phyloP scores from a whole-genome alignment of 2,329 filamentous ascomycete species.

The Exophiala phaeomuriformis region DNA sequence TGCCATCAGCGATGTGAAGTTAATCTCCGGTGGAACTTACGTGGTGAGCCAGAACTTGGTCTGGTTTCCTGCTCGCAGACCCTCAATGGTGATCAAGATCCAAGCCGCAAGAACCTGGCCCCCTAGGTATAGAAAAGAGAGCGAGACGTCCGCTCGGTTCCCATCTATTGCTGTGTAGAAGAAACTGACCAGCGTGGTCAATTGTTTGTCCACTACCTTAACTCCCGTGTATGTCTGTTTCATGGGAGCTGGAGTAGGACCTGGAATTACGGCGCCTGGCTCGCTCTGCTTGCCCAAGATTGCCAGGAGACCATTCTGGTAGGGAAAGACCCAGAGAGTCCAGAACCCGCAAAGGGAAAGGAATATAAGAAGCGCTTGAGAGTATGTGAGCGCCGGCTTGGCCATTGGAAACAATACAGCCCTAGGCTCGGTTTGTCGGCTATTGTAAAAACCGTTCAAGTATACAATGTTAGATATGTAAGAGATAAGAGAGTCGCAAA shows the following conservation, averaged over 20 bases:
- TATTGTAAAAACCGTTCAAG: too few species aligned
- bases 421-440: too few species aligned
- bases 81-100: slow-evolving; percentile 40
- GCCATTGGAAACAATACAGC: not conserved
- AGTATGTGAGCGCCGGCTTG: slow-evolving; percentile 10
- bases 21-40: slow-evolving; percentile 2
- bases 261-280: slow-evolving; percentile 27
- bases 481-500: not conserved
- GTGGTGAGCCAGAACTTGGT: slow-evolving; percentile 29
- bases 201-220: slow-evolving; percentile 25
- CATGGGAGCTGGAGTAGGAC: slow-evolving; percentile 27
- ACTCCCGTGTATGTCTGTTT: slow-evolving; percentile 28
- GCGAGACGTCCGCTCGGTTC: slow-evolving; percentile 31
- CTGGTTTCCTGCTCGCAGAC: slow-evolving; percentile 40
- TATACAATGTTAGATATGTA: too few species aligned
- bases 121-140: slow-evolving; percentile 36
- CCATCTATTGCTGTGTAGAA: slow-evolving; percentile 38
- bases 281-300: slow-evolving; percentile 23
- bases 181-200: slow-evolving; percentile 31
- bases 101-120: slow-evolving; percentile 39
- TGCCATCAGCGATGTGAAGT: slow-evolving; percentile 7
- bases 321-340: slow-evolving; percentile 27
- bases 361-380: slow-evolving; percentile 14
- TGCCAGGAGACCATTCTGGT: slow-evolving; percentile 27
- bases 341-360: slow-evolving; percentile 24